These are phyloP conservation scores for Lolium rigidum DNA, from an alignment of 176 grass and related monocot genomes.

Conservation along the genomic window DNA sequence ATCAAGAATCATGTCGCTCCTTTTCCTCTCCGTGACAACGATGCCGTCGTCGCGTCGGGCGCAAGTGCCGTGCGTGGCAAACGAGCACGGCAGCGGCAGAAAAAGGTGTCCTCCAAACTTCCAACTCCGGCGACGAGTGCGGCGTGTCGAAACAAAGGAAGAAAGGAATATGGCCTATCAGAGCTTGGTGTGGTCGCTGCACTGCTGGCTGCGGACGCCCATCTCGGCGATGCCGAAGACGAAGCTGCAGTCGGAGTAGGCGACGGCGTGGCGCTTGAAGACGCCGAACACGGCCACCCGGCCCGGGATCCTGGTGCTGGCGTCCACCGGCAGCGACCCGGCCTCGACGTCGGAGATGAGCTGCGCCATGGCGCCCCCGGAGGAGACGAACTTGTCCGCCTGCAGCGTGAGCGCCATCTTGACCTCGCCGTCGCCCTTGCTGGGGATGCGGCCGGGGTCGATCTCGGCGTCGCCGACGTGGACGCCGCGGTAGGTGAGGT, in stretches of 20 bases:
- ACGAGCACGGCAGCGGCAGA: background rate
- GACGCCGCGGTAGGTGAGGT: conserved; percentile 51
- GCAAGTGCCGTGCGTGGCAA: background rate
- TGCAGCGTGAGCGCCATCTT: conserved; percentile 53
- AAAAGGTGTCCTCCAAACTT: background rate
- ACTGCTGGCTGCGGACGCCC: conserved; percentile 57
- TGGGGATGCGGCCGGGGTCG: conserved; percentile 51
- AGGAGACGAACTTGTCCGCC: conserved; percentile 43
- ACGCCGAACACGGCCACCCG: conserved; percentile 60
- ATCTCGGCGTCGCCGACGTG: conserved; percentile 60
- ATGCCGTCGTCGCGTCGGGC: background rate
- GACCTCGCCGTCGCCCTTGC: conserved; percentile 48
- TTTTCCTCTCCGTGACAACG: background rate
- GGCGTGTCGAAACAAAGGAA: background rate
- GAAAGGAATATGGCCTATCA: background rate
- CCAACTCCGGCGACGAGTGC: conserved; percentile 1
- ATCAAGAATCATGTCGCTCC: background rate
- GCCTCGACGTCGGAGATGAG: conserved; percentile 39
- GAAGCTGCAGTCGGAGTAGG: conserved; percentile 53
- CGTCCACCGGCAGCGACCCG: conserved; percentile 49
- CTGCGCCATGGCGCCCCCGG: background rate
- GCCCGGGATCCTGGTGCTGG: conserved; percentile 58
- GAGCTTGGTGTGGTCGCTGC: conserved; percentile 53
- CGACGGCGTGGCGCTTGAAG: conserved; percentile 66
- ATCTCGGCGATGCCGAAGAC: conserved; percentile 46